Base-by-base conservation (phyloP, 139 green algal genomes). In the Haematococcus sp. region DNA sequence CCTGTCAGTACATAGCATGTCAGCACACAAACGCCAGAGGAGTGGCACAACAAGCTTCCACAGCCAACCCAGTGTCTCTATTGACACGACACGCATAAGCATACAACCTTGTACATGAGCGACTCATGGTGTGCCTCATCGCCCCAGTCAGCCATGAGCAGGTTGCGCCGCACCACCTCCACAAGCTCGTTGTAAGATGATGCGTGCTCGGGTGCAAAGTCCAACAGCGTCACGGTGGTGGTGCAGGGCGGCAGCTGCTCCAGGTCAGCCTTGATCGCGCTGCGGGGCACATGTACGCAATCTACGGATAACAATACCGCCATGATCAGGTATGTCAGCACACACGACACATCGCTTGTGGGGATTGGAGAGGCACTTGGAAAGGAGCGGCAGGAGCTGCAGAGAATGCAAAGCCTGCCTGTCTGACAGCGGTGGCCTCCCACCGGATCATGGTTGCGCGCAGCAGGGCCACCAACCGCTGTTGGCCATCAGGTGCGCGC, bases 61-160 rank as follows among this genome's bases (percentile, higher is more conserved):
- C n/a, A n/a, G n/a, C n/a, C n/a, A n/a, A n/a, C n/a, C n/a, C n/a
- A n/a, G n/a, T n/a, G n/a, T n/a, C n/a, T n/a, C n/a, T n/a, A n/a
- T n/a, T n/a, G n/a, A n/a, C n/a, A n/a, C n/a, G n/a, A n/a, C n/a
- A n/a, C n/a, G n/a, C n/a, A n/a, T n/a, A n/a, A n/a, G n/a, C n/a
- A n/a, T n/a, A n/a, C n/a, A n/a, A n/a, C n/a, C n/a, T n/a, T n/a
- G 81, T 84, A 80, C 2, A 98, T 83, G 46, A 98, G 79, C 63
- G 76, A 91, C 87, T 99, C 92, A 0, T 51, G 54, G 82, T 99
- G 94, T 43, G 89, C 79, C 20, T 91, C 81, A 71, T 99, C 95
- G 27, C 80, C 83, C 84, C 88, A 98, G 86, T 98, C 95, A 1
- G 88, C 88, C 23, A 94, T 84, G 63, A 98, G 78, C 70, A 98